Evolutionary conservation across 169 alveolate genomes (phyloP), one percentile per base, ranked within the genome.

Genomic region (Amoebophrya sp.): DNA sequence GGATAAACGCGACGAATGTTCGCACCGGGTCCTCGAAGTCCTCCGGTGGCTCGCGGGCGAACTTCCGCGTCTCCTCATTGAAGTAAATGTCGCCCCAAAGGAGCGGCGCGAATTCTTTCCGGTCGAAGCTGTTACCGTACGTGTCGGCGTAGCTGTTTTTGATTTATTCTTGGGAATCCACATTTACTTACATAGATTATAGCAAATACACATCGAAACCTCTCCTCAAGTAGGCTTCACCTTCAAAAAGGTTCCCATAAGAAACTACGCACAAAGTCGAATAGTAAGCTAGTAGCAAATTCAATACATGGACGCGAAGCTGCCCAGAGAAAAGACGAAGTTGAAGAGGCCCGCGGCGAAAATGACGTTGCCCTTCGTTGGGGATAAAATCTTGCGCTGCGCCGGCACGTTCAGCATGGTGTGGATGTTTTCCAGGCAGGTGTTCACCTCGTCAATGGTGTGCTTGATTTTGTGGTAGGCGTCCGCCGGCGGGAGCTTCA

Each of bases 401-500:
- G 39, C 38, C 29, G 7, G 32, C 38, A 66, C 35, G 7, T 18
- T 25, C 35, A 66, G 18, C 83, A 66, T 2, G 32, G 83, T 66
- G 35, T 66, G 32, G 35, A 66, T 66, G 83, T 66, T 66, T n/a
- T 66, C 83, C 83, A 66, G 35, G 32, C 32, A 2, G 10, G 35
- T 25, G 32, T 66, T 66, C 83, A 66, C 83, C 18, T 66, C 83
- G 35, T n/a, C 35, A 25, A 66, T 66, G 29, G 83, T 66, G 83
- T 66, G 83, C 83, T 97, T 97, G 77, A 99, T 96, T 94, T 99
- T 99, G 90, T 96, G 97, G 94, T 98, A 98, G 25, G 99, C 99
- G 94, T 99, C 99, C 89, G 96, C 95, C 12, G 99, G 99, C 41
- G 99, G 99, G 23, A 99, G 92, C 91, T 98, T 96, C 39, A 98